Percentiles rank a stretch among this genome's conserved stretches.
Conservation (phyloP, 345 rosid genomes). For the Rhodamnia argentea region DNA sequence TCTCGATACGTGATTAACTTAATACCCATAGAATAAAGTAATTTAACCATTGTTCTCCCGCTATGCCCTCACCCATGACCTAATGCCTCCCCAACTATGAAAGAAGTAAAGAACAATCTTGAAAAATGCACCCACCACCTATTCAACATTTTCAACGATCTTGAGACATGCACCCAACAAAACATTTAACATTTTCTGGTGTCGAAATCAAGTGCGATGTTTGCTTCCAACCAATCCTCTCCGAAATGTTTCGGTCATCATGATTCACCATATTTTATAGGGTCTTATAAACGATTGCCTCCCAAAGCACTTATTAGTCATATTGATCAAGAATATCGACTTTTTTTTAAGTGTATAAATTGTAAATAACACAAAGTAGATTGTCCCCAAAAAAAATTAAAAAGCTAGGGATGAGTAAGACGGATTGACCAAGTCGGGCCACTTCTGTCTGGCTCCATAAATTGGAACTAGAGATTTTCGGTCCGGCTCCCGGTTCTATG, state of each 20-base stretch:
- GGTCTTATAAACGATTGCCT: not conserved
- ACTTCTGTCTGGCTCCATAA: too few relatives aligned
- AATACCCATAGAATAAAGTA: not conserved
- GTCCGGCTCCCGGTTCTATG: too few relatives aligned
- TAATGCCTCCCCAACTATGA: not conserved
- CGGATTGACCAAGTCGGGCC: too few relatives aligned
- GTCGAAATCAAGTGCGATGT: not conserved
- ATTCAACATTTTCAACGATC: not conserved
- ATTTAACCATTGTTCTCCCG: not conserved
- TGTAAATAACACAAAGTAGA: not conserved
- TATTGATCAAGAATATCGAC: not conserved
- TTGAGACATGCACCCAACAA: not conserved
- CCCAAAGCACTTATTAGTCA: not conserved
- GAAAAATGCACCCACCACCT: not conserved
- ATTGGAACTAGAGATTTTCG: too few relatives aligned
- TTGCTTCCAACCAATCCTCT: not conserved
- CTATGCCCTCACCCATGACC: not conserved
- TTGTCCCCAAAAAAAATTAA: not conserved
- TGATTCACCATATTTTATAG: not conserved
- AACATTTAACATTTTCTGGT: accelerated
- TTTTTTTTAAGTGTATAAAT: not conserved
- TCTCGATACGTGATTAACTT: not conserved
- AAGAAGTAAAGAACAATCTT: not conserved
- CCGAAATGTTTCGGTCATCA: not conserved
- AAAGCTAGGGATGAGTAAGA: too few relatives aligned